These are phyloP conservation scores for Aristolochia californica DNA, from an alignment of 164 flowering plant species.

Conservation along the genomic window DNA sequence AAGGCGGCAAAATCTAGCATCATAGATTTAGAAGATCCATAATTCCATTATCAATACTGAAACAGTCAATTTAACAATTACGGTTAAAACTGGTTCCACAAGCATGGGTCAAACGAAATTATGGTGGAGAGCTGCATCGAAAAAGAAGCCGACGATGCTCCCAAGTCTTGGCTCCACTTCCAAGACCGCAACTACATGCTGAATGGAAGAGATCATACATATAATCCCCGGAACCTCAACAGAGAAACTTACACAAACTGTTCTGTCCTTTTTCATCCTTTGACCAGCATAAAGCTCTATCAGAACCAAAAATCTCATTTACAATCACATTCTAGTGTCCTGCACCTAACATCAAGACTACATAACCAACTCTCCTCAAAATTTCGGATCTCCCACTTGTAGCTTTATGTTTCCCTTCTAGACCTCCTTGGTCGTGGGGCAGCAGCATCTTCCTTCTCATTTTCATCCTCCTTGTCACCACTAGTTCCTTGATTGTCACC, in stretches of 20 bases:
- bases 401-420: conserved; percentile 34
- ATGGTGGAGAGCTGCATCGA: too few relatives aligned
- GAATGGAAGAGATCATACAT: too few relatives aligned
- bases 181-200: background rate
- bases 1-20: too few relatives aligned
- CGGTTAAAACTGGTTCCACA: too few relatives aligned
- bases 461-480: conserved; percentile 32
- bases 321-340: conserved; percentile 1
- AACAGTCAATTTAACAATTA: too few relatives aligned
- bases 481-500: conserved; percentile 23
- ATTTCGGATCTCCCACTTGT: conserved; percentile 1
- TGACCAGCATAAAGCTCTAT: background rate
- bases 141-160: too few relatives aligned
- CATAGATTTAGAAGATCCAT: too few relatives aligned
- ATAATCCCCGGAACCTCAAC: too few relatives aligned
- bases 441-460: conserved; percentile 26
- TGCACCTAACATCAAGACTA: background rate
- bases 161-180: too few relatives aligned
- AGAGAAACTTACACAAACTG: background rate
- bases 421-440: conserved; percentile 41
- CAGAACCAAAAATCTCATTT: conserved; percentile 3
- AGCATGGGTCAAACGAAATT: too few relatives aligned
- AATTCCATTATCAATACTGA: too few relatives aligned
- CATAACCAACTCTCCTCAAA: conserved; percentile 5
- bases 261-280: background rate